Base-by-base conservation (phyloP, 768 basidiomycete genomes). In the Hydnomerulius pinastri region DNA sequence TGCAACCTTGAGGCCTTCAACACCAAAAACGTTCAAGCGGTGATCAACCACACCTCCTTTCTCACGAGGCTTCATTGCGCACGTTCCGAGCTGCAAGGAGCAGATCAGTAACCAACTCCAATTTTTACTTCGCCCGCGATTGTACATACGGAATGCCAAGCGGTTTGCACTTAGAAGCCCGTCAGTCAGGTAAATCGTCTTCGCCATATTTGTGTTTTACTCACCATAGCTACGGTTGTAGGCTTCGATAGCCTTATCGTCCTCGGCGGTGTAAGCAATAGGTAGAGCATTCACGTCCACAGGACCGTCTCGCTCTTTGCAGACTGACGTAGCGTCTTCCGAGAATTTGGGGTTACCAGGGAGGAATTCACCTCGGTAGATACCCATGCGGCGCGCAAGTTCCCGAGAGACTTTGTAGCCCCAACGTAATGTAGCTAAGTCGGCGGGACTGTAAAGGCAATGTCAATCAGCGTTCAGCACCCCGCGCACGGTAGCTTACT, bases 41-140 rank as follows among this genome's bases (percentile, higher is more conserved):
- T 73, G 41, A 55, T 86, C 82, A 4, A 87, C 81, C 8, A 87
- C 84, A 6, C 84, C 84, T 3, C 75, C 77, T 27, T 74, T 41
- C 12, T 78, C 74, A 6, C 75, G 71, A 1, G 81, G 73, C 61
- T 82, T 83, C 82, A 84, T 84, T 1, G 82, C 76, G 46, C 82
- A 84, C 0, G 83, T 85, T 30, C 82, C 82, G 11, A 81, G 67
- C 80, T 83, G n/a, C n/a, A n/a, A n/a, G n/a, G n/a, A n/a, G 48
- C 36, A 10, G 7, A 20, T 25, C 35, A 69, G 48, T 61, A 67
- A 21, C 60, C 55, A 46, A 66, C 18, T 13, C 25, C 4, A 23
- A 11, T 29, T 43, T 42, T 43, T 7, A 15, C 18, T 24, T 11
- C 13, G 56, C 36, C 38, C 12, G 4, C 6, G 7, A 7, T 21